Base-by-base conservation (phyloP, 495 filamentous ascomycete genomes). In the Jackrogersella minutella region DNA sequence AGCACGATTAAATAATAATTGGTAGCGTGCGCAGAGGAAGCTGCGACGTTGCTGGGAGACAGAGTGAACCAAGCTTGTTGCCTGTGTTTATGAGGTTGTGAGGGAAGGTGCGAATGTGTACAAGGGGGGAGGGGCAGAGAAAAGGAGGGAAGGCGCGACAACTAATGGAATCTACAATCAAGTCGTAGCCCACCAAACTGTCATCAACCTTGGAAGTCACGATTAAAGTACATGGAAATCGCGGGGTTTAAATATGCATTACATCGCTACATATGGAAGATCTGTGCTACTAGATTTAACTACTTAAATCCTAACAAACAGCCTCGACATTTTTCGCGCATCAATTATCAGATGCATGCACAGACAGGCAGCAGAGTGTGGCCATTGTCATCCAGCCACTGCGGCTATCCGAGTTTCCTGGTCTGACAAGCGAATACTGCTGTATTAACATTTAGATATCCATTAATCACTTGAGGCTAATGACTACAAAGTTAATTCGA, bases 331-430 rank as follows among this genome's bases (percentile, higher is more conserved):
- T 24, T 36, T 64, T 37, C 47, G 52, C 51, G 39, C 54, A 34
- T 34, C n/a, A 34, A 44, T 52, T 51, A 58, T 58, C 17, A n/a
- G 53, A 53, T 51, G 33, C 16, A 53, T 39, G 44, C 13, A 30
- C 16, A 24, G 36, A 36, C 11, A 43, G 46, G 43, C 37, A 58
- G 37, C 44, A 44, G 9, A 58, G 24, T 4, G 47, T 39, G 39
- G 51, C 34, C 55, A 53, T 59, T 58, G 62, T 47, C 7, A 37
- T 40, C 16, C 49, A 33, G 28, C 22, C 30, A 22, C 44, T 65
- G 62, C 55, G n/a, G 62, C 54, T 59, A 65, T 43, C 62, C 62
- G 62, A 53, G 21, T 28, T n/a, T 9, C 30, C 8, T 21, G 39
- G 39, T 13, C 8, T 51, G 37, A 17, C 16, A 9, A 21, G 2